Percentiles rank a stretch among this genome's conserved stretches.
These are phyloP conservation scores for Trichoderma koningiopsis DNA, from an alignment of 2,329 filamentous ascomycete species.

Conservation along the genomic window DNA sequence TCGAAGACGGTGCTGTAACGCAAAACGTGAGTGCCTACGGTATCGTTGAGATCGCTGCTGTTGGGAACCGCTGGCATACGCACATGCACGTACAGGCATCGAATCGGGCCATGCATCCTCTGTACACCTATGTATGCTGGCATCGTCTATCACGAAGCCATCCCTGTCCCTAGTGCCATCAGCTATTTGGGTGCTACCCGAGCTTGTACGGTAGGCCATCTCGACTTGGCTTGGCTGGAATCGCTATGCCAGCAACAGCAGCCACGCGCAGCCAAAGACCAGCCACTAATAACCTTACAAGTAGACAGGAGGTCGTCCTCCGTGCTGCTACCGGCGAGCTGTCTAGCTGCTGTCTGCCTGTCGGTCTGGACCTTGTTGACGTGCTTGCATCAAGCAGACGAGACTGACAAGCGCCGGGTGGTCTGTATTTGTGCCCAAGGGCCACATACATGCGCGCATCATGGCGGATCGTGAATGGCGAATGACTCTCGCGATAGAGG, in stretches of 20 bases:
- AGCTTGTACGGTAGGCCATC: neutral
- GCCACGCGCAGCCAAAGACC: slow-evolving; percentile 13
- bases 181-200: neutral
- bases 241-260: slow-evolving; percentile 17
- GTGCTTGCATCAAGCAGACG: slow-evolving; percentile 4
- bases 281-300: slow-evolving; percentile 11
- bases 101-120: slow-evolving; percentile 2
- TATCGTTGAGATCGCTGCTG: neutral
- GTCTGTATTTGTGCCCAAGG: slow-evolving; percentile 21
- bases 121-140: neutral
- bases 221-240: slow-evolving; percentile 16
- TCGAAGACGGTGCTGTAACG: neutral
- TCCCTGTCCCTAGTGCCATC: slow-evolving; percentile 7
- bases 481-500: neutral
- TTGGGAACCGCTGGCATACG: neutral
- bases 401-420: neutral
- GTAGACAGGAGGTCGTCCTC: neutral
- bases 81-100: neutral
- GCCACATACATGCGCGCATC: neutral
- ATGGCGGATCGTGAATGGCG: neutral
- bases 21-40: neutral
- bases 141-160: neutral
- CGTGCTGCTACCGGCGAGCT: neutral
- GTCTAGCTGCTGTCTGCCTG: neutral
- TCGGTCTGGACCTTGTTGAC: slow-evolving; percentile 14